Evolutionary conservation across 2,329 filamentous ascomycete species (phyloP).

Genomic region (Fusarium chuoi): DNA sequence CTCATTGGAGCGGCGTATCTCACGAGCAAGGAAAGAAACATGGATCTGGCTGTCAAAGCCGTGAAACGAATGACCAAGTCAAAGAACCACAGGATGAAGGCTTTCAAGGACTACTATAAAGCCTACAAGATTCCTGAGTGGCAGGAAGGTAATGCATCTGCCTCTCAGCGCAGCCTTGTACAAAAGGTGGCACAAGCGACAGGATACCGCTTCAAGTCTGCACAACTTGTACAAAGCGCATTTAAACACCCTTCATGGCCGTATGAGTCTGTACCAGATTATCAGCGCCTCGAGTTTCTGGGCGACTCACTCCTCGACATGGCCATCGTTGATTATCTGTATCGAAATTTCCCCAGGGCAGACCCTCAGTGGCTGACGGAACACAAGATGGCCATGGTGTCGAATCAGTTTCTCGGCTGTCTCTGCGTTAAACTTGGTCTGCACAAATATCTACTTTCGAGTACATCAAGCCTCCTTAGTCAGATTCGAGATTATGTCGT

Average conservation of each 20-base stretch:
- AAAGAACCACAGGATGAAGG: conserved; percentile 73
- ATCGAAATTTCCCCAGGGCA: conserved; percentile 76
- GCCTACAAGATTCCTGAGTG: conserved; percentile 77
- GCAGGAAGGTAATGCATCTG: conserved; percentile 70
- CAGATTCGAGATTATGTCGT: conserved; percentile 65
- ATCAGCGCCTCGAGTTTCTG: conserved; percentile 92
- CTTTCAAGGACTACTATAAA: conserved; percentile 78
- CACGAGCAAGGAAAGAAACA: conserved; percentile 54
- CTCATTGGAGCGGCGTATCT: conserved; percentile 87
- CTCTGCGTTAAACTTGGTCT: conserved; percentile 83
- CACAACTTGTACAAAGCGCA: conserved; percentile 81
- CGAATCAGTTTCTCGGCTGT: conserved; percentile 90
- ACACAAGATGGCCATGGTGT: conserved; percentile 99
- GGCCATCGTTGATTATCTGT: conserved; percentile 85
- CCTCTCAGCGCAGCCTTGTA: conserved; percentile 75
- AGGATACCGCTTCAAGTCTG: conserved; percentile 75
- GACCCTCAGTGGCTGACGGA: conserved; percentile 98
- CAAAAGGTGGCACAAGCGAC: conserved; percentile 68
- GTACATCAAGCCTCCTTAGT: conserved; percentile 55
- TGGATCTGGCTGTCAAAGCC: conserved; percentile 69
- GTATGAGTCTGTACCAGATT: conserved; percentile 81
- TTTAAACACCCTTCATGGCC: conserved; percentile 90
- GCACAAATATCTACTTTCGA: conserved; percentile 74
- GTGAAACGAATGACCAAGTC: conserved; percentile 77
- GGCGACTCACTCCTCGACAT: conserved; percentile 91